These are phyloP conservation scores for Lipomyces yamadae DNA, from an alignment of 805 yeast species.

Conservation along the genomic window DNA sequence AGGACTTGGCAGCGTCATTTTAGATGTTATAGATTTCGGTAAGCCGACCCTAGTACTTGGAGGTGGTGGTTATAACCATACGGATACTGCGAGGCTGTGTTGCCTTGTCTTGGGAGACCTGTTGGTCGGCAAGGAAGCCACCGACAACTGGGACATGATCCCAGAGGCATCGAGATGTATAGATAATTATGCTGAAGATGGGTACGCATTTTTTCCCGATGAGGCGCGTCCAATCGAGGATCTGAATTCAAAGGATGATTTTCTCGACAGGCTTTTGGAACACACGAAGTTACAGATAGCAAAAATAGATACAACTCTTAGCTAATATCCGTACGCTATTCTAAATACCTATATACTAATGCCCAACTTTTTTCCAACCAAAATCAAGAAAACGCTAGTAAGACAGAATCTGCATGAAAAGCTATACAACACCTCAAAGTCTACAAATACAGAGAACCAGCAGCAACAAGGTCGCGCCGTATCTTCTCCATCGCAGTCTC, in stretches of 20 bases:
- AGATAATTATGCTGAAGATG: slow-evolving; percentile 28
- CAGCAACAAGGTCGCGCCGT: slow-evolving; percentile 88
- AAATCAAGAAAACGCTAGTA: background rate
- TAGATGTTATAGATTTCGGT: slow-evolving; percentile 41
- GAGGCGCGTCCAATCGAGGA: slow-evolving; percentile 10
- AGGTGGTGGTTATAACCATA: slow-evolving; percentile 77
- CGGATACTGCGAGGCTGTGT: slow-evolving; percentile 68
- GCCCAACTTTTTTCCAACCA: background rate
- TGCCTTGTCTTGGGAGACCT: slow-evolving; percentile 45
- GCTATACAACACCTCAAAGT: slow-evolving; percentile 1
- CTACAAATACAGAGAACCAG: slow-evolving; percentile 82
- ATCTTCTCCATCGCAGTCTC: slow-evolving; percentile 80
- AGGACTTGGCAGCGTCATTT: slow-evolving; percentile 52
- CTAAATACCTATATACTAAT: background rate
- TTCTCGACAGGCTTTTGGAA: slow-evolving; percentile 18
- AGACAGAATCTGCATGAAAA: background rate
- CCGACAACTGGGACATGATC: slow-evolving; percentile 26
- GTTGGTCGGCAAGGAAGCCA: slow-evolving; percentile 9
- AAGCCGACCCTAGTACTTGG: slow-evolving; percentile 60
- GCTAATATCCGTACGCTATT: background rate
- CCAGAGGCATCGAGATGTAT: slow-evolving; percentile 20
- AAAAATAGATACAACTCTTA: slow-evolving; percentile 1
- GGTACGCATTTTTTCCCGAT: slow-evolving; percentile 22
- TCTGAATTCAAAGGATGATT: slow-evolving; percentile 14
- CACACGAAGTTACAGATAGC: slow-evolving; percentile 9